These are phyloP conservation scores for Volvox reticuliferus DNA, from an alignment of 139 green algal genomes.

Conservation along the genomic window DNA sequence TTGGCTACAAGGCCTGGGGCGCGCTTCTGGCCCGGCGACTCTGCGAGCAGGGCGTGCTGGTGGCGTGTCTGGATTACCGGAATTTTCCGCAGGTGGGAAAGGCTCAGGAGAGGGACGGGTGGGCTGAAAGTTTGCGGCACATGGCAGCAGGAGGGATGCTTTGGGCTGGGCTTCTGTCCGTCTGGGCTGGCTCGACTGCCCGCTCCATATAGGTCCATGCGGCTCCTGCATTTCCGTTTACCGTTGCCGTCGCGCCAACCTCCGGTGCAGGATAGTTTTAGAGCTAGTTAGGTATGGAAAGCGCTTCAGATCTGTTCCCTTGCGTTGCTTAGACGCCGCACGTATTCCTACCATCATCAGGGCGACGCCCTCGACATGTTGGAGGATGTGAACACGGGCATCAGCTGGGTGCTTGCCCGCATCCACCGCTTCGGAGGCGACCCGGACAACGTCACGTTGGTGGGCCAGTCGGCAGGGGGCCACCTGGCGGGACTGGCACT, in stretches of 20 bases:
- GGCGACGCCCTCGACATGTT: slow-evolving; percentile 90
- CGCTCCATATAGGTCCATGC: too few species aligned
- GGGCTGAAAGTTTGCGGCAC: neutral
- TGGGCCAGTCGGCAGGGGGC: slow-evolving; percentile 91
- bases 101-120: neutral
- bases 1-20: slow-evolving; percentile 97
- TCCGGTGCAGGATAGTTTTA: too few species aligned
- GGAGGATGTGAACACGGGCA: slow-evolving; percentile 91
- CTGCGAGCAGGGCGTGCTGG: slow-evolving; percentile 86
- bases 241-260: too few species aligned
- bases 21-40: slow-evolving; percentile 87
- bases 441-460: slow-evolving; percentile 76
- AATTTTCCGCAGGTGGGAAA: slow-evolving; percentile 91
- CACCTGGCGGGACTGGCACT: slow-evolving; percentile 86
- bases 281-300: too few species aligned
- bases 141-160: too few species aligned
- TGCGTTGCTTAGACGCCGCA: too few species aligned
- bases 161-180: too few species aligned
- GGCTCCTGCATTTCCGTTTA: too few species aligned
- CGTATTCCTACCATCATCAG: slow-evolving; percentile 50
- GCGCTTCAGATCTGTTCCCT: too few species aligned
- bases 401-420: slow-evolving; percentile 87
- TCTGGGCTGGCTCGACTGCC: too few species aligned
- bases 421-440: slow-evolving; percentile 82
- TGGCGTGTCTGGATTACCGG: slow-evolving; percentile 94